Base-by-base conservation (phyloP, 768 basidiomycete species). In the Dioszegia aurantiaca region DNA sequence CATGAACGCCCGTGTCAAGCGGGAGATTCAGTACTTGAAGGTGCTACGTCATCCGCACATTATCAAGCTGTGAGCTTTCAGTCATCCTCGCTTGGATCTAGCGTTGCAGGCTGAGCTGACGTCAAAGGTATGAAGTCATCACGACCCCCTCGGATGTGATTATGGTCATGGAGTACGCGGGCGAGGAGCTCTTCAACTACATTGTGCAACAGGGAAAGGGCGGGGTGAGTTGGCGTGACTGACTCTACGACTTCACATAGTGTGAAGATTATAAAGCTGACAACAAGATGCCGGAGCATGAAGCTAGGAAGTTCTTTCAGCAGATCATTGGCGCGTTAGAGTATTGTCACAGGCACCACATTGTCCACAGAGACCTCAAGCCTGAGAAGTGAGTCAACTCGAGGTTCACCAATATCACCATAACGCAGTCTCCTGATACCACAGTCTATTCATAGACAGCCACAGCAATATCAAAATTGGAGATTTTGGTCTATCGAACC, bases 261-360 rank as follows among this genome's bases (percentile, higher is more conserved):
- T n/a, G n/a, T n/a, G n/a, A n/a, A n/a, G n/a, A n/a, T n/a, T n/a
- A n/a, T n/a, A n/a, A n/a, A n/a, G n/a, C n/a, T n/a, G n/a, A n/a
- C 59, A 55, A 36, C 3, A 83, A 88, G 58, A 92, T 98, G 87
- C 80, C 85, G 33, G 93, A 97, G 73, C 80, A 82, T 31, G 87
- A 86, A 62, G 93, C 90, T 0, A 84, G 95, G 14, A 83, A 87
- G 24, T 98, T 98, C 83, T 98, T 99, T 80, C 95, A 98, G 75
- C 95, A 98, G 74, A 88, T 99, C 75, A 93, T 98, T 62, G 89
- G 89, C 17, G 94, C 93, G 2, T 89, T 99, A 75, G 92, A 97
- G 74, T 95, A 95, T 79, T 91, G 89, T 64, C 95, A 99, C 79
- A 82, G 87, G 53, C 85, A 94, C 74, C 92, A 92, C 80, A 97